Evolutionary conservation across 129 eudicot species (phyloP), one percentile per base, ranked within the genome.

Genomic region (Tagetes patula): DNA sequence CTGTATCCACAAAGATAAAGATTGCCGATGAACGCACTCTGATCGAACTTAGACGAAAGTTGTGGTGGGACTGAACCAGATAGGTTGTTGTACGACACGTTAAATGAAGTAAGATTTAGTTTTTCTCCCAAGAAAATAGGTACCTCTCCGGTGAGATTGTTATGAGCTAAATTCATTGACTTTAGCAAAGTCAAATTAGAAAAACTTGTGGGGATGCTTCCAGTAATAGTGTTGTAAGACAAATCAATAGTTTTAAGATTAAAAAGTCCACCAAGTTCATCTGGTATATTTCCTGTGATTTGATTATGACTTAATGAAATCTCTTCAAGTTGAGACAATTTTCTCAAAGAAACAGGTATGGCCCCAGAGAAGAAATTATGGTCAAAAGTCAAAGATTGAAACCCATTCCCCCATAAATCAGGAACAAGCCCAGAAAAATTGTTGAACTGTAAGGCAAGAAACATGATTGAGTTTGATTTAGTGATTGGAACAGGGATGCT

Each of bases 1-100:
- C 85, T 88, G 73, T 80, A 91, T 13, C 97, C 97, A 41, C 97
- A 91, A 5, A 91, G 86, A 77, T 79, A 76, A 69, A 88, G 92
- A 73, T 91, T 91, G 42, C 96, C 97, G 31, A 77, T 74, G 33
- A 91, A 91, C 6, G 97, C 84, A 59, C 87, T 88, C 32, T 90
- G 70, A 69, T 83, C 75, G 77, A 91, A 91, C 67, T 84, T 86
- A 3, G 78, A 84, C 3, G 88, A 71, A 30, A 91, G 88, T 3
- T n/a, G 62, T 45, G 66, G 13, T 8, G 97, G 97, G 43, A 91
- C 92, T 9, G 78, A 74, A 50, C 97, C 97, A 36, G 97, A 88
- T 30, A 91, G 88, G 55, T 88, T 77, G 84, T 91, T 88, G 63
- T 84, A 88, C 1, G 97, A 91, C 40, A 88, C 97, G 75, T 91